Evolutionary conservation across 106 monocot species (phyloP).

Genomic region (Iris macrosiphon): DNA sequence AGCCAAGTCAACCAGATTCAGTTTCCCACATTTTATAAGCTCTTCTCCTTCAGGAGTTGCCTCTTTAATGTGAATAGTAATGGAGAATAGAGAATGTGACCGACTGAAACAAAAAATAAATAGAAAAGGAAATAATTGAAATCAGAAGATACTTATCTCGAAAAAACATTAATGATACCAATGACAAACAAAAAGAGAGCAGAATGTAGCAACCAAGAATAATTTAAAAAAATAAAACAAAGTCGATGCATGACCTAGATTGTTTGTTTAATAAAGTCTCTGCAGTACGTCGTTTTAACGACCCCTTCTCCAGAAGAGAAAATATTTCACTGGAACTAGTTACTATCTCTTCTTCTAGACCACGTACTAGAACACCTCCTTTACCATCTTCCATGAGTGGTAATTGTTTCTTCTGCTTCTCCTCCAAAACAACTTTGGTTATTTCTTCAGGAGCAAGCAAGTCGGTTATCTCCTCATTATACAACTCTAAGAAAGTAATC

Average conservation of each 20-base stretch:
- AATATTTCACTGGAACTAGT: constrained; percentile 87
- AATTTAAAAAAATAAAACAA: background rate
- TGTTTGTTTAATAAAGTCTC: constrained; percentile 98
- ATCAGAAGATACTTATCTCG: too few species aligned
- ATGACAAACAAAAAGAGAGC: constrained; percentile 4
- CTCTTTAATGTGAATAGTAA: constrained; percentile 99
- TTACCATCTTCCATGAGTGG: constrained; percentile 99
- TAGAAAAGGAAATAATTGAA: constrained; percentile 2
- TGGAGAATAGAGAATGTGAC: constrained; percentile 96
- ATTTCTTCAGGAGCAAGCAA: constrained; percentile 90
- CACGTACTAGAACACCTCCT: constrained; percentile 94
- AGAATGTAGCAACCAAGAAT: too few species aligned
- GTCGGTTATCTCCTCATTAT: constrained; percentile 99
- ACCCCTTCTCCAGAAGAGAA: constrained; percentile 85
- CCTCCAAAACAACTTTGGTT: constrained; percentile 67
- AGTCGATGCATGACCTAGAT: constrained; percentile 59
- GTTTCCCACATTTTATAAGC: constrained; percentile 93
- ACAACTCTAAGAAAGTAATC: constrained; percentile 93
- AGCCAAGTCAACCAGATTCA: constrained; percentile 96
- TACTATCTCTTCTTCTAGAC: constrained; percentile 95
- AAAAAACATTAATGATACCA: too few species aligned
- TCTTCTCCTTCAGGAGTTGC: constrained; percentile 99
- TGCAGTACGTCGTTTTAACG: constrained; percentile 88
- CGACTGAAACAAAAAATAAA: constrained; percentile 73
- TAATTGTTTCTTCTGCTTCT: constrained; percentile 80